Percentiles rank a stretch among this genome's conserved stretches.
phyloP scores from a whole-genome alignment of 2,329 filamentous ascomycete species.

The Colletotrichum sp. region DNA sequence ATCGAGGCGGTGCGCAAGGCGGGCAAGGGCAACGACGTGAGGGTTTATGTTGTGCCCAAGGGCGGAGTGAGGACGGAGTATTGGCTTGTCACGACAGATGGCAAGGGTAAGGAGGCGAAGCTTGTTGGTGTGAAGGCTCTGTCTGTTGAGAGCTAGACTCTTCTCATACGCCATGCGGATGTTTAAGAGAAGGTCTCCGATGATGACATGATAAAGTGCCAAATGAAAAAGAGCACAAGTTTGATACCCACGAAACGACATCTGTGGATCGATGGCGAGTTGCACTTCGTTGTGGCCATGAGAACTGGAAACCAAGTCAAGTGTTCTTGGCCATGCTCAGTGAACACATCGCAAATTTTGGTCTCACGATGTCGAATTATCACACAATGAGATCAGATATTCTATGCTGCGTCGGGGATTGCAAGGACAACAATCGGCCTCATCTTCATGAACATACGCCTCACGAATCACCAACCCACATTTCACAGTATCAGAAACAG shows the following conservation, averaged over 20 bases:
- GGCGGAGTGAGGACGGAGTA: conserved; percentile 75
- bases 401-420: neutral
- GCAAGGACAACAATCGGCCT: neutral
- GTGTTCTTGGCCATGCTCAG: neutral
- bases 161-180: neutral
- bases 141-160: conserved; percentile 71
- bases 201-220: neutral
- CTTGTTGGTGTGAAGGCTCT: conserved; percentile 81
- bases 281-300: neutral
- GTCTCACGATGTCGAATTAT: neutral
- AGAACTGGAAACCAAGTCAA: neutral
- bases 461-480: neutral
- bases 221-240: neutral
- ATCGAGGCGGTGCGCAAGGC: conserved; percentile 72
- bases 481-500: neutral
- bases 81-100: conserved; percentile 74
- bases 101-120: conserved; percentile 58
- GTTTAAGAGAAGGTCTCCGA: neutral
- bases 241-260: neutral
- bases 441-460: neutral
- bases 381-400: neutral
- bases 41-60: conserved; percentile 74
- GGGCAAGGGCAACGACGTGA: conserved; percentile 68
- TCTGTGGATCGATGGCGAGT: neutral
- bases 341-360: neutral